Base-by-base conservation (phyloP, 805 yeast genomes). In the Saccharomyces mikatae region DNA sequence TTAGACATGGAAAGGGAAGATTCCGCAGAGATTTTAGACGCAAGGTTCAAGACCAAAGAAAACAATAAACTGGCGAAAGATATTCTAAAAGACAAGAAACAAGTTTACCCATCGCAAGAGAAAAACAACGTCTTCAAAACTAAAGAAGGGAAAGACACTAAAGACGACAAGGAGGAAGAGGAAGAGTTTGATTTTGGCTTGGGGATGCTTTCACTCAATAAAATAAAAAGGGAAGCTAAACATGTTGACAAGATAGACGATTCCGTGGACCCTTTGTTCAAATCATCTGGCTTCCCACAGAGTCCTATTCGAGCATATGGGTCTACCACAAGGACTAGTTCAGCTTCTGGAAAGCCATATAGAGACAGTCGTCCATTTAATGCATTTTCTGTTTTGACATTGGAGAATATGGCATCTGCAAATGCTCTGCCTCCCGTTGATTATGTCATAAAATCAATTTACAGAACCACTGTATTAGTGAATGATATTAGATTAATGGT, bases 401-500 rank as follows among this genome's bases (percentile, higher is more conserved):
- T 86, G 48, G 87, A 82, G 60, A 79, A 77, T 48, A 63, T 84
- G 53, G 80, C 84, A 0, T 76, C 82, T 0, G 80, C 84, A 1
- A 72, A 76, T 52, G 73, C 86, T 0, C 77, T 81, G 2, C 75
- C 81, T 13, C 83, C 89, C 4, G 73, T 79, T 13, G 83, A 80
- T 56, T 69, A 72, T 47, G 72, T 82, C 5, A 74, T 87, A 46
- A 84, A 83, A 55, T 66, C 81, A 48, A 78, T 86, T 47, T 81
- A 80, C 61, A 88, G 87, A 58, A 71, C 80, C 4, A 83, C 86
- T 0, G 80, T 83, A 0, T 66, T 84, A 47, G 81, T 81, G 0
- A 79, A 83, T 56, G 92, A 87, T 62, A 73, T 82, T 70, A 82
- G 83, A 60, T 67, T 87, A 56, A 76, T 85, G 76, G 55, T 69